A percentile compares a stretch with the other conserved stretches of the same genome.
These are phyloP conservation scores for Fusarium austroafricanum DNA, from an alignment of 2,329 filamentous ascomycete genomes.

Conservation along the genomic window DNA sequence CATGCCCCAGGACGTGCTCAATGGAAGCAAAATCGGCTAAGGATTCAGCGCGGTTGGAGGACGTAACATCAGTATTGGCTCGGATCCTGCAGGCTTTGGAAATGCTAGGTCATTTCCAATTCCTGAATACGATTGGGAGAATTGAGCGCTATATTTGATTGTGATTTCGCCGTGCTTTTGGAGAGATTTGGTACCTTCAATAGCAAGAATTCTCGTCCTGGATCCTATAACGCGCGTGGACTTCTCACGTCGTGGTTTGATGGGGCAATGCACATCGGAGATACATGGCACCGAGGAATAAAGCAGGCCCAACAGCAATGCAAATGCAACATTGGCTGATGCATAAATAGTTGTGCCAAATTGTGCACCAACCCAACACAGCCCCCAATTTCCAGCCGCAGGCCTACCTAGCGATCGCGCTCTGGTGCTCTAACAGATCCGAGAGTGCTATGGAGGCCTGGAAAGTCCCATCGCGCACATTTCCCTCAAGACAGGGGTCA, in stretches of 20 bases:
- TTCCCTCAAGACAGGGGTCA: fast-evolving
- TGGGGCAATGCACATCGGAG: background rate
- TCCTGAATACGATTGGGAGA: constrained; percentile 51
- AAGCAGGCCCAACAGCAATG: no score
- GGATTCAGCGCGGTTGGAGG: constrained; percentile 54
- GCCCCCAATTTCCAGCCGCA: background rate
- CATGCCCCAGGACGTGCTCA: constrained; percentile 53
- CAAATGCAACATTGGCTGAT: no score
- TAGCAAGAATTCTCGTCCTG: no score
- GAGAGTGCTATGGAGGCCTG: background rate
- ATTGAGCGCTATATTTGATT: background rate
- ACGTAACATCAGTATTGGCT: constrained; percentile 51
- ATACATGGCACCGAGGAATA: no score
- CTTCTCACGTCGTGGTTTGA: no score
- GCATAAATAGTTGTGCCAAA: background rate
- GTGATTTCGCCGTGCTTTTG: no score
- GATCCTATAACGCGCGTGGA: no score
- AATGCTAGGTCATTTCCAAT: constrained; percentile 48
- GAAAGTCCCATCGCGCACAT: background rate
- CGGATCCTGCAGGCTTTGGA: constrained; percentile 47
- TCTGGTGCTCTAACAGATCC: background rate
- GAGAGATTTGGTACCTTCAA: no score
- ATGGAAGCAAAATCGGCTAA: constrained; percentile 52
- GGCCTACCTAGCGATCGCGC: background rate
- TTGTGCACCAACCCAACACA: background rate